A percentile compares a stretch with the other conserved stretches of the same genome.
These are phyloP conservation scores for Mycosphaerelloides madeirae DNA, from an alignment of 2,329 filamentous ascomycete species.

Conservation along the genomic window DNA sequence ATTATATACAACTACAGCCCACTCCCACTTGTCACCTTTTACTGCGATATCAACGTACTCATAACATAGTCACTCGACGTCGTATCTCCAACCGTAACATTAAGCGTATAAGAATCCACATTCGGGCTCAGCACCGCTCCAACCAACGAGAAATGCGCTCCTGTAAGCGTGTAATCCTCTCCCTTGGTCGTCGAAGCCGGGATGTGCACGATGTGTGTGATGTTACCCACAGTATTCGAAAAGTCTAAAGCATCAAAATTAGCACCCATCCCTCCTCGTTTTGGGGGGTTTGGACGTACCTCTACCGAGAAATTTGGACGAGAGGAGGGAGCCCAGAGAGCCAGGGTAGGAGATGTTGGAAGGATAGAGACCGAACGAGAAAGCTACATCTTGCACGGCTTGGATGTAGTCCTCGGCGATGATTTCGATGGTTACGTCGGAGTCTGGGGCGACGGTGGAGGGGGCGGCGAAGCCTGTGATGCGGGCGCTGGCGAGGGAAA, in stretches of 20 bases:
- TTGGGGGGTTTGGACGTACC: constrained; percentile 5
- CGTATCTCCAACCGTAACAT: constrained; percentile 18
- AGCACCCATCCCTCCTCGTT: neutral
- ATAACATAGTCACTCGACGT: constrained; percentile 12
- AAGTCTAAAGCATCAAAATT: constrained; percentile 9
- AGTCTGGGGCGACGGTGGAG: constrained; percentile 37
- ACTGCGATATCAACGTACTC: neutral
- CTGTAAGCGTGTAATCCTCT: constrained; percentile 10
- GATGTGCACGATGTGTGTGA: constrained; percentile 20
- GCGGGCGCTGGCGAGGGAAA: constrained; percentile 32
- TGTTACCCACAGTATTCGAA: constrained; percentile 16
- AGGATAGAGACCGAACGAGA: constrained; percentile 38
- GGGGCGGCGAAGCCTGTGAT: constrained; percentile 44
- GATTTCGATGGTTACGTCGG: constrained; percentile 37
- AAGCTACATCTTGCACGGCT: constrained; percentile 41
- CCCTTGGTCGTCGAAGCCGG: constrained; percentile 11
- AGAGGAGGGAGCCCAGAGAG: constrained; percentile 8
- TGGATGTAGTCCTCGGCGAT: constrained; percentile 44
- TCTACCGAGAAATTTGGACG: constrained; percentile 13
- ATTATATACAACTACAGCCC: neutral
- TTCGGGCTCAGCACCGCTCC: constrained; percentile 9
- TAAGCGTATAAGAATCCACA: constrained; percentile 12
- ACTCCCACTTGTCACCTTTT: neutral
- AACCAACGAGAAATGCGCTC: constrained; percentile 16
- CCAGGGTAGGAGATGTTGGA: constrained; percentile 4